These are phyloP conservation scores for Binderoboletus segoi DNA, from an alignment of 1,284 basidiomycete genomes.

Conservation along the genomic window DNA sequence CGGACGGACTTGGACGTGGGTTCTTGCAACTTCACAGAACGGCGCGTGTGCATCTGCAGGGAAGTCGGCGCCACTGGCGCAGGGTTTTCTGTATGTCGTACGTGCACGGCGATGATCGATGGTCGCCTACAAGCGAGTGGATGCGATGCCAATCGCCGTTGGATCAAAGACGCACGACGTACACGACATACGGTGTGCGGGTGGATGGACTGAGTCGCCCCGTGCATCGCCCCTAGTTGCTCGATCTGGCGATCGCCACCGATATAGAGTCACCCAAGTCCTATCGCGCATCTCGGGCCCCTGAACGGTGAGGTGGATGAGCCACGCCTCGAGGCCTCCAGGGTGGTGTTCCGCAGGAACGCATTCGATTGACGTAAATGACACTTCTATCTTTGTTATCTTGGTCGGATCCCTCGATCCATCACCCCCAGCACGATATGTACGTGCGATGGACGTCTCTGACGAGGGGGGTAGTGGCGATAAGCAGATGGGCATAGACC, in stretches of 20 bases:
- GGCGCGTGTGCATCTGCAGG: too few relatives aligned
- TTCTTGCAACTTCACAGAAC: too few relatives aligned
- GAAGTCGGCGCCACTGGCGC: not conserved
- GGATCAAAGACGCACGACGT: too few relatives aligned
- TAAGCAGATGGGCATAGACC: constrained; percentile 8
- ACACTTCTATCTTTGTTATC: constrained; percentile 17
- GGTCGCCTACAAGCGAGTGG: not conserved
- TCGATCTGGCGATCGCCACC: constrained; percentile 1
- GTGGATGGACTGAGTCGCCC: too few relatives aligned
- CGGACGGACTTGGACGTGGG: too few relatives aligned
- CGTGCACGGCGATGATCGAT: too few relatives aligned
- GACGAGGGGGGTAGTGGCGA: constrained; percentile 3
- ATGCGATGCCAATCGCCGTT: not conserved
- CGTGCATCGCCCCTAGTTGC: too few relatives aligned
- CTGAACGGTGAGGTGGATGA: constrained; percentile 9
- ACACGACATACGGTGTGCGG: too few relatives aligned
- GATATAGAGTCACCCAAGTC: constrained; percentile 7
- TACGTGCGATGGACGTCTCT: not conserved
- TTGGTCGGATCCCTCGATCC: not conserved
- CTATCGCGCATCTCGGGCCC: constrained; percentile 1
- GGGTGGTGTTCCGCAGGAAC: constrained; percentile 12
- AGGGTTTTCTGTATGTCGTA: not conserved
- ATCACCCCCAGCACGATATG: not conserved
- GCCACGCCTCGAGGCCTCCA: constrained; percentile 21
- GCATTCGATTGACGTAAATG: constrained; percentile 15